Evolutionary conservation across 176 grass and related monocot species (phyloP).

Genomic region (Juncus effusus): DNA sequence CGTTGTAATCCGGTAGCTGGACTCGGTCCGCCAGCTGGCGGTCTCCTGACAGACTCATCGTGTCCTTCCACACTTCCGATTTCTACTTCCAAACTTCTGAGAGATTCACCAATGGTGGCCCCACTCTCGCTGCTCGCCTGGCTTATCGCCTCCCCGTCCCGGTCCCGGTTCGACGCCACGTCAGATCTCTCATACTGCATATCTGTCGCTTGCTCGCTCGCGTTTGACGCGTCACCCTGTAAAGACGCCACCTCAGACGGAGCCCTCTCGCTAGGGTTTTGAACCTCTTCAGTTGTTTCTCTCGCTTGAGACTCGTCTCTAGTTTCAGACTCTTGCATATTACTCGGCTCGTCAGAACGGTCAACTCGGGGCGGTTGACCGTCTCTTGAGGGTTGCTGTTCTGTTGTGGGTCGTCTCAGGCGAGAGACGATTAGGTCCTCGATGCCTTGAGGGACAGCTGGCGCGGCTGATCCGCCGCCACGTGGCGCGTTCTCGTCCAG

Average conservation of each 20-base stretch:
- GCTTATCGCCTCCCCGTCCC: constrained; percentile 90
- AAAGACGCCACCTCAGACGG: constrained; percentile 40
- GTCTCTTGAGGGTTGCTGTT: constrained; percentile 49
- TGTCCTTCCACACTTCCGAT: constrained; percentile 97
- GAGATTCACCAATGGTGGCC: constrained; percentile 89
- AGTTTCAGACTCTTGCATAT: constrained; percentile 49
- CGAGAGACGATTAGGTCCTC: constrained; percentile 86
- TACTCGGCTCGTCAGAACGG: constrained; percentile 47
- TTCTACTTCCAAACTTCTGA: constrained; percentile 96
- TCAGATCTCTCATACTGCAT: constrained; percentile 91
- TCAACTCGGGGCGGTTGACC: constrained; percentile 33
- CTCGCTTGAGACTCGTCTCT: constrained; percentile 31
- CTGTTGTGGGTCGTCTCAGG: constrained; percentile 59
- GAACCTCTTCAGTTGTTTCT: constrained; percentile 39
- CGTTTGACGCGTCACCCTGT: constrained; percentile 54
- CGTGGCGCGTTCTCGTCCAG: constrained; percentile 73
- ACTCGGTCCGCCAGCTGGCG: constrained; percentile 42
- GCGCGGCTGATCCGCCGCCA: constrained; percentile 46
- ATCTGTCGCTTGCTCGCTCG: constrained; percentile 68
- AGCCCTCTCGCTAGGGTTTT: constrained; percentile 38
- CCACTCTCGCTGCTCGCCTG: constrained; percentile 98
- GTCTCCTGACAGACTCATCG: constrained; percentile 84
- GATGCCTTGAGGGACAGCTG: constrained; percentile 76
- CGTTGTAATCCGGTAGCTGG: constrained; percentile 56
- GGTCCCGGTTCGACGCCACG: constrained; percentile 33